These are phyloP conservation scores for Hermanozyma aechmeae DNA, from an alignment of 805 yeast genomes.

Conservation along the genomic window DNA sequence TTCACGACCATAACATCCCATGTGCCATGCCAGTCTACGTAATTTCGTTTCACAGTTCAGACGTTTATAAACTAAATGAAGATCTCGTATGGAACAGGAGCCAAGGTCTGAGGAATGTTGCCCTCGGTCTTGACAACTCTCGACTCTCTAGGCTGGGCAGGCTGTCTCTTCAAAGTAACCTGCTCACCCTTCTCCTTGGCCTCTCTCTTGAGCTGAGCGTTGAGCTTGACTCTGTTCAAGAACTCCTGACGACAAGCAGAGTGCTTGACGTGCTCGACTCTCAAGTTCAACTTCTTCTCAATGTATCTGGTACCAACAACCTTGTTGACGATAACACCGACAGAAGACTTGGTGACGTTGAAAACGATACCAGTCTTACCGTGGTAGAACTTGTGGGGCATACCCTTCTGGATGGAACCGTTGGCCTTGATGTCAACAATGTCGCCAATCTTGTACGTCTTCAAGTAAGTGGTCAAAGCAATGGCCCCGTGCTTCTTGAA, in stretches of 20 bases:
- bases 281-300: slow-evolving; percentile 97
- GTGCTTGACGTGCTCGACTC: slow-evolving; percentile 99
- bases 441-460: slow-evolving; percentile 98
- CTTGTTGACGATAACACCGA: slow-evolving; percentile 97
- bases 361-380: slow-evolving; percentile 99
- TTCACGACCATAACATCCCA: no score
- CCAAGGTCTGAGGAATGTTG: slow-evolving; percentile 90
- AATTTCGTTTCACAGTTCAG: no score
- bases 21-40: no score
- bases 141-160: slow-evolving; percentile 94
- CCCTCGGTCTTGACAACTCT: slow-evolving; percentile 75
- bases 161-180: slow-evolving; percentile 94
- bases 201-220: slow-evolving; percentile 87
- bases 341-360: slow-evolving; percentile 98
- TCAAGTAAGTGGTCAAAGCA: slow-evolving; percentile 93
- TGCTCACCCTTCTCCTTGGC: slow-evolving; percentile 92
- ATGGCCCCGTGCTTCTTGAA: slow-evolving; percentile 95
- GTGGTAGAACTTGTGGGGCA: slow-evolving; percentile 99
- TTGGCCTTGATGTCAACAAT: slow-evolving; percentile 99
- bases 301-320: slow-evolving; percentile 98
- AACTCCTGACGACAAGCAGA: slow-evolving; percentile 99
- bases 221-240: slow-evolving; percentile 95
- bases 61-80: no score
- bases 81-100: slow-evolving; percentile 99
- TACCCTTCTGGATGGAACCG: slow-evolving; percentile 99